Percentiles rank a stretch among this genome's conserved stretches.
Evolutionary conservation across 257 asterid genomes (phyloP).

Genomic region (Phtheirospermum japonicum): DNA sequence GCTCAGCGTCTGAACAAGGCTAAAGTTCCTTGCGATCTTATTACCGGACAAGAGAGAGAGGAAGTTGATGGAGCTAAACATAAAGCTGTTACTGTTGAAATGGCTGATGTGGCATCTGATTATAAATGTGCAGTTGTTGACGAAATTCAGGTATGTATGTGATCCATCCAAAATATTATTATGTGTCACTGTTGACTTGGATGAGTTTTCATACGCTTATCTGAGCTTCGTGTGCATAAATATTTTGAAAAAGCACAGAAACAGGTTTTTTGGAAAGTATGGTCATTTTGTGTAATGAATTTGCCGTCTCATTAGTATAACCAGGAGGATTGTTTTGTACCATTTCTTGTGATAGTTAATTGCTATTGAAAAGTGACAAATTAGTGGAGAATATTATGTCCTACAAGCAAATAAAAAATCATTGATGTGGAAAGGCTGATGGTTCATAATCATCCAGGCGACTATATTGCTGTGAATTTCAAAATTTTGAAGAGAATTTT

Average conservation of each 20-base stretch:
- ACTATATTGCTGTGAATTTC: constrained; percentile 7
- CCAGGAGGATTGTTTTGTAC: neutral
- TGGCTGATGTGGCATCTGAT: constrained; percentile 73
- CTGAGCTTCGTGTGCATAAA: too few relatives aligned
- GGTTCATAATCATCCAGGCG: neutral
- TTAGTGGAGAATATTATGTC: neutral
- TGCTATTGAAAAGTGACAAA: neutral
- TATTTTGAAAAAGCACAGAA: too few relatives aligned
- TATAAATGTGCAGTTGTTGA: constrained; percentile 90
- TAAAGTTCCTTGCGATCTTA: constrained; percentile 83
- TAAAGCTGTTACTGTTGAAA: constrained; percentile 88
- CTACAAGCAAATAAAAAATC: neutral
- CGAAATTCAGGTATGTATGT: constrained; percentile 76
- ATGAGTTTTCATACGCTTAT: too few relatives aligned
- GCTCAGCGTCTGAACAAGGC: constrained; percentile 87
- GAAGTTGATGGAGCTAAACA: constrained; percentile 86
- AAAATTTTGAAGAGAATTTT: neutral
- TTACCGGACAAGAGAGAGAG: constrained; percentile 97
- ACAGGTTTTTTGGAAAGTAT: too few relatives aligned
- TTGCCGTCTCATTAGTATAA: neutral
- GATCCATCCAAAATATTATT: constrained; percentile 17
- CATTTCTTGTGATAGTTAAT: neutral
- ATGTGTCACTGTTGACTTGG: too few relatives aligned
- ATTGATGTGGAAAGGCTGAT: too few relatives aligned
- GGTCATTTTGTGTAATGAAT: constrained; percentile 12